Evolutionary conservation across 331 rosid species (phyloP).

Genomic region (Pyrus hybrid): DNA sequence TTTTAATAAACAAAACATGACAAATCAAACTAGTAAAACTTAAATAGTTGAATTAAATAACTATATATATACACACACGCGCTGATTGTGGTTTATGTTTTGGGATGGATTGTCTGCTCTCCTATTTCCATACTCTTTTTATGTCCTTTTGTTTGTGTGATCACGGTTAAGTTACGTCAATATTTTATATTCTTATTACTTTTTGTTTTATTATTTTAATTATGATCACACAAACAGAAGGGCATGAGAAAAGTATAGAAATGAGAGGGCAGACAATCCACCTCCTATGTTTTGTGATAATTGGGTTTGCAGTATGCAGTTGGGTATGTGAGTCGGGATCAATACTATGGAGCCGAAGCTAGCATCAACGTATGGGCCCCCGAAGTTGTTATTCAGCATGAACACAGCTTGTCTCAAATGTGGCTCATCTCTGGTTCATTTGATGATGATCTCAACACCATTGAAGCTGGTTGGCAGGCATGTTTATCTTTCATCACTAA

Average conservation of each 20-base stretch:
- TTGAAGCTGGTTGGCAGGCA: conserved; percentile 99
- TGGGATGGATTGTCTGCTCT: too few species aligned
- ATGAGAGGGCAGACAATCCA: too few species aligned
- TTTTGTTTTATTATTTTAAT: too few species aligned
- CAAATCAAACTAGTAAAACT: not conserved
- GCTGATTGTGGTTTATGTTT: not conserved
- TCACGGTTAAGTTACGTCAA: too few species aligned
- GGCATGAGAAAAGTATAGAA: too few species aligned
- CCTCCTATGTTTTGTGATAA: not conserved
- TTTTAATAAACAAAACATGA: not conserved
- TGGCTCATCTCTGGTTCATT: conserved; percentile 98
- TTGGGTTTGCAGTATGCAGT: conserved; percentile 71
- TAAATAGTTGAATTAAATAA: not conserved
- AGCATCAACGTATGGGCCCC: conserved; percentile 98
- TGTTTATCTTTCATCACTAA: conserved; percentile 1
- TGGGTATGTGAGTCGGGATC: conserved; percentile 77
- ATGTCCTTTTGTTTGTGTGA: too few species aligned
- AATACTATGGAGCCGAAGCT: conserved; percentile 86
- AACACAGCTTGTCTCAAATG: conserved; percentile 93
- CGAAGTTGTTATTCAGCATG: conserved; percentile 56
- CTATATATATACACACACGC: too few species aligned
- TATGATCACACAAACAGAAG: too few species aligned
- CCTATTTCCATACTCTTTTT: too few species aligned
- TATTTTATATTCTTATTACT: too few species aligned
- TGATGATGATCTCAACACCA: conserved; percentile 81